phyloP scores from a whole-genome alignment of 2,329 filamentous ascomycete species.

The Fusarium sp. region DNA sequence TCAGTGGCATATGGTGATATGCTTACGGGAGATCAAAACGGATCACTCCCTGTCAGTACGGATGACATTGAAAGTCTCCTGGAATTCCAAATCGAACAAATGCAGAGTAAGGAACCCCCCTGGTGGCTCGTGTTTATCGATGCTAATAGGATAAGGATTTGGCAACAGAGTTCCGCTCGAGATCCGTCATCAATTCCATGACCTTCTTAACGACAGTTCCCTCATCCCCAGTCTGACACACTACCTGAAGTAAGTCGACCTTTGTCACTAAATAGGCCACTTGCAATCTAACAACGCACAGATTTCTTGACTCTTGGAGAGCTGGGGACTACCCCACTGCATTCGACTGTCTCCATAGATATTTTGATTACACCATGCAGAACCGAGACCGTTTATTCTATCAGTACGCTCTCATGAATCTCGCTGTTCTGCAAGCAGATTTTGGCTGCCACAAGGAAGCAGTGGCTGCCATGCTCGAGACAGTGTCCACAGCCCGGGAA shows the following conservation, averaged over 20 bases:
- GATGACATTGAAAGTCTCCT: constrained; percentile 84
- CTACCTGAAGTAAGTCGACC: constrained; percentile 70
- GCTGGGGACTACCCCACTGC: constrained; percentile 90
- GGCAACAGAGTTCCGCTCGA: constrained; percentile 81
- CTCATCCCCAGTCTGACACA: constrained; percentile 79
- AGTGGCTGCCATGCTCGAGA: constrained; percentile 93
- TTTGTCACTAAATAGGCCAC: background rate
- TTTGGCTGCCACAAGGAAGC: constrained; percentile 93
- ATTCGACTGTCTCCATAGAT: constrained; percentile 91
- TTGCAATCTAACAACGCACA: constrained; percentile 49
- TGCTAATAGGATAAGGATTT: constrained; percentile 62
- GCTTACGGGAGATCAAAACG: constrained; percentile 56
- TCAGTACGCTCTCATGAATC: constrained; percentile 92
- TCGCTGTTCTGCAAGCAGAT: constrained; percentile 92
- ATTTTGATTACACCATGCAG: constrained; percentile 97
- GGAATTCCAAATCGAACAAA: constrained; percentile 87
- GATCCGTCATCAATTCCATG: constrained; percentile 76
- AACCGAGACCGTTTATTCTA: constrained; percentile 86
- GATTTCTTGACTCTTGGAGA: constrained; percentile 92
- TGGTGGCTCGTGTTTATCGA: background rate
- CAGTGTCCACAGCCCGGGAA: constrained; percentile 92
- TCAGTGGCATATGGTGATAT: constrained; percentile 65
- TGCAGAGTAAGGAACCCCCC: constrained; percentile 73
- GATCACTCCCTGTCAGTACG: constrained; percentile 69
- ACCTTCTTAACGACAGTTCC: constrained; percentile 73